Evolutionary conservation across 179 eudicot genomes (phyloP), one percentile per base, ranked within the genome.

Genomic region (Heliamphora pulchella): DNA sequence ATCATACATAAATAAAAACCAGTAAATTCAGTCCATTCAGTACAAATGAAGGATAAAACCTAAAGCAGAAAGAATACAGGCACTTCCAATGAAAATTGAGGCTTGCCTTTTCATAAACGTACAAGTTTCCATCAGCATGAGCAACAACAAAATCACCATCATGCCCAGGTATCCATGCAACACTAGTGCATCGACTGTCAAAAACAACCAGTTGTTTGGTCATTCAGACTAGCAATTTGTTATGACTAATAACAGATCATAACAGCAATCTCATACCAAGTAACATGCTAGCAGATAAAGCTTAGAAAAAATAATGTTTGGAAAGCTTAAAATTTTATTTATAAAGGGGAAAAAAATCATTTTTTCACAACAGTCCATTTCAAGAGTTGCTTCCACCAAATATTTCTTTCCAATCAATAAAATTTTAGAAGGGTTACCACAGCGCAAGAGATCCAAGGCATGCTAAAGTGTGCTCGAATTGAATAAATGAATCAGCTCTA

Each of bases 111-210:
- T 94, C 98, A 85, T 94, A 94, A 74, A 91, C 91, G 71, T 90
- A 94, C 82, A 94, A 78, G 82, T 93, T 94, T 86, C 98, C 98
- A 90, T 94, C 97, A 76, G 96, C 93, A 88, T 94, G 94, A 81
- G 90, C 96, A 86, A 90, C 96, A 74, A 90, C 87, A 78, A 94
- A 94, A 77, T 91, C 79, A 66, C 98, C 98, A 84, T 93, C 94
- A 68, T 93, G 88, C 79, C 87, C 87, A 65, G 98, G 97, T 74
- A 94, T 89, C 97, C 98, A 94, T 18, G 93, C 91, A 87, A 94
- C 81, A 86, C 94, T 85, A 50, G 91, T 87, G 85, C 98, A 94
- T 17, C 96, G 93, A 80, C 98, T 94, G 93, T 80, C 79, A 59
- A 79, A 80, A 79, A 71, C 69, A 86, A 85, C 64, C 78, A 78